phyloP scores from a whole-genome alignment of 192 early-diverging fungal genomes.

The Paraglomus brasilianum region DNA sequence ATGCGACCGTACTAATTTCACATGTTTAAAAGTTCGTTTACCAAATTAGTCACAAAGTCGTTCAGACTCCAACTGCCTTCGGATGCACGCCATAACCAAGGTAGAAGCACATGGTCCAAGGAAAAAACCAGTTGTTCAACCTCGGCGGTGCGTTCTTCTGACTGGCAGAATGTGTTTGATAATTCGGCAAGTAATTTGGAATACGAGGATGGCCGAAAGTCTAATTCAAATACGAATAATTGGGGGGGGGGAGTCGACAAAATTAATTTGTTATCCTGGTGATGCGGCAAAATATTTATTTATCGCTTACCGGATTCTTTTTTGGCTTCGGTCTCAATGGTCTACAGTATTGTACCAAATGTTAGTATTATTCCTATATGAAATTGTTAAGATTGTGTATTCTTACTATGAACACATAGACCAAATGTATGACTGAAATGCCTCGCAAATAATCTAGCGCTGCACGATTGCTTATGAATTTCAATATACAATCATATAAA shows the following conservation, averaged over 20 bases:
- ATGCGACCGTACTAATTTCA: not conserved
- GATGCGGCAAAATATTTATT: not conserved
- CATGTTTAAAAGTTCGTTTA: not conserved
- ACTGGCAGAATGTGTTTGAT: not conserved
- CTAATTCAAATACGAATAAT: not conserved
- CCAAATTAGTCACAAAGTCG: constrained; percentile 4
- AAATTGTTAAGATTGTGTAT: constrained; percentile 1
- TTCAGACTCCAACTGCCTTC: constrained; percentile 25
- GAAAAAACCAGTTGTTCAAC: constrained; percentile 15
- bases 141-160: not conserved
- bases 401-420: constrained; percentile 27
- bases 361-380: not conserved
- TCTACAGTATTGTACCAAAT: not conserved
- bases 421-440: constrained; percentile 27
- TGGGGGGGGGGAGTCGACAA: not conserved
- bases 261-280: not conserved
- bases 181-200: constrained; percentile 13
- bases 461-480: constrained; percentile 16
- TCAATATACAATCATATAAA: not conserved
- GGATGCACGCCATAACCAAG: constrained; percentile 15
- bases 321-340: constrained; percentile 1
- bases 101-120: constrained; percentile 10
- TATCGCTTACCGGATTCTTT: constrained; percentile 1
- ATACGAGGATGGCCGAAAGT: constrained; percentile 12
- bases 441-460: constrained; percentile 15